Evolutionary conservation across 1,284 basidiomycete species (phyloP), one percentile per base, ranked within the genome.

Genomic region (Heterobasidion occidentale): DNA sequence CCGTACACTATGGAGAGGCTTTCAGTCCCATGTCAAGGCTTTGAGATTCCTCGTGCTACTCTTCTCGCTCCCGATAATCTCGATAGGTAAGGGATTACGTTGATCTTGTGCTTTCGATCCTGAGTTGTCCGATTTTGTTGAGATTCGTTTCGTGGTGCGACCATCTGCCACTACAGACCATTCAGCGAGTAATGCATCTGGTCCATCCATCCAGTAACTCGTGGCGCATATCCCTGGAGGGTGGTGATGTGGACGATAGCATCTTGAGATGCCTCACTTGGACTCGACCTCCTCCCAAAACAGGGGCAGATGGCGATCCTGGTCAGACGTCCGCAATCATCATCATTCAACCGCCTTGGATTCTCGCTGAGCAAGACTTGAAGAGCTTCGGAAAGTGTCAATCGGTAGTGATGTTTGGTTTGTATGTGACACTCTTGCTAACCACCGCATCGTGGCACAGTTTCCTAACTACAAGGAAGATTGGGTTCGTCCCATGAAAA

Each of bases 291-390:
- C 45, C 61, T 51, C 52, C 61, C 35, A 52, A 58, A 1, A 58
- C 59, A 1, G 57, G 58, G 53, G 57, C 54, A 15, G 34, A 54
- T 58, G 33, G 56, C 48, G 45, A 34, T 15, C n/a, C 20, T 9
- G 48, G 65, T 63, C 46, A 60, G 19, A 67, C 74, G 33, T 71
- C 74, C 33, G 65, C 82, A 2, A 67, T 80, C 8, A 63, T 88
- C 46, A 79, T 83, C 48, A 73, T 83, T 52, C 81, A 86, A 65
- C 79, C 86, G 5, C 85, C 86, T 1, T 89, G 84, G 83, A 71
- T 81, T 44, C 68, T 87, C 38, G 77, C 82, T 4, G 62, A 67
- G 17, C 68, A 71, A 46, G 86, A 89, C 61, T 64, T 90, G 34
- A 69, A 77, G 51, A 71, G 76, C 56, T 86, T 89, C 63, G 65